phyloP scores from a whole-genome alignment of 768 basidiomycete genomes.

The Leccinum incarnatum region DNA sequence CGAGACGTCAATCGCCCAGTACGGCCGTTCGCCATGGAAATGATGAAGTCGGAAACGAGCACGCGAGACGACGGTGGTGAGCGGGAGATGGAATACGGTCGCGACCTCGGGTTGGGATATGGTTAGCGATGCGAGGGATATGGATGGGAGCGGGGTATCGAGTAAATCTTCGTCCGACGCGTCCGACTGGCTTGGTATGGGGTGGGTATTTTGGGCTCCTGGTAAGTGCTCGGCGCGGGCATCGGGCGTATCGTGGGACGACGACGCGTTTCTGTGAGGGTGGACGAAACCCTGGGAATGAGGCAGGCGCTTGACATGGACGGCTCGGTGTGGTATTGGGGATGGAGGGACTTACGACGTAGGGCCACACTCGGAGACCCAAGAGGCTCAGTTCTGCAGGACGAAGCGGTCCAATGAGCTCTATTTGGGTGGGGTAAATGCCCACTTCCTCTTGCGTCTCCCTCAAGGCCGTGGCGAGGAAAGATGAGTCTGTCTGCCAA shows the following conservation, averaged over 20 bases:
- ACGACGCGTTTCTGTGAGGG: neutral
- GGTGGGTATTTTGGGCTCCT: neutral
- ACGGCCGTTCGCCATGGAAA: conserved; percentile 54
- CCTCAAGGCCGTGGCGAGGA: conserved; percentile 58
- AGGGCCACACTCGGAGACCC: conserved; percentile 72
- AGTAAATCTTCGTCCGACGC: neutral
- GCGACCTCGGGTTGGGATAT: conserved; percentile 65
- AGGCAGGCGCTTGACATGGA: neutral
- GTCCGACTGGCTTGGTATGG: neutral
- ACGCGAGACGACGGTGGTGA: conserved; percentile 47
- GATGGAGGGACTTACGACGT: conserved; percentile 51
- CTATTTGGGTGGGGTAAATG: conserved; percentile 54
- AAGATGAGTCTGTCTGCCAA: conserved; percentile 50
- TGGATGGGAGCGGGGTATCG: conserved; percentile 56
- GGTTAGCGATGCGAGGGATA: conserved; percentile 50
- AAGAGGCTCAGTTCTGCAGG: conserved; percentile 57
- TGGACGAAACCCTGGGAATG: conserved; percentile 40
- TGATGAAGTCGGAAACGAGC: conserved; percentile 47
- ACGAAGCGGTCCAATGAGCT: conserved; percentile 63
- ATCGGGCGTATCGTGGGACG: neutral
- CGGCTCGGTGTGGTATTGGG: too few relatives aligned
- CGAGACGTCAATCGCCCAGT: conserved; percentile 67
- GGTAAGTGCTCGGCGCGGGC: neutral
- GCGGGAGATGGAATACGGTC: conserved; percentile 67
- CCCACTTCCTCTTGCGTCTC: conserved; percentile 78